phyloP scores from a whole-genome alignment of 352 stramenopile species.

The Phytopythium oedochilum region DNA sequence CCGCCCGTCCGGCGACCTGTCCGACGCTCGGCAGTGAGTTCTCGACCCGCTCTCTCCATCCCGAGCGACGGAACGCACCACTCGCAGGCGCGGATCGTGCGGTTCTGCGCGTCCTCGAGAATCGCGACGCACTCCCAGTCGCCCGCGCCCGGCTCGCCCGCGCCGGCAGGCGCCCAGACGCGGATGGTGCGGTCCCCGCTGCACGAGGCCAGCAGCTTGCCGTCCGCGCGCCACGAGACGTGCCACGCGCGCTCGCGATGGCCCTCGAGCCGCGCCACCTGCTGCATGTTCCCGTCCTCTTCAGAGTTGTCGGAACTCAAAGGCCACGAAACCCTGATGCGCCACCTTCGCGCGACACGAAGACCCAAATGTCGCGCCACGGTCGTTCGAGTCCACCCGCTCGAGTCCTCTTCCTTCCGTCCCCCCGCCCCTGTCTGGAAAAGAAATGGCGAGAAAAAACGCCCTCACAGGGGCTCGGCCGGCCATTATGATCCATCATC shows the following conservation, averaged over 20 bases:
- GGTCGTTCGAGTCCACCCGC: slow-evolving; percentile 1
- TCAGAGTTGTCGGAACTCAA: no score
- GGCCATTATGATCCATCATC: slow-evolving; percentile 7
- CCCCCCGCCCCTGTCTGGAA: background rate
- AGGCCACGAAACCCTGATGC: no score
- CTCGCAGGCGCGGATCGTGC: slow-evolving; percentile 93
- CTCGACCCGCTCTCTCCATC: no score
- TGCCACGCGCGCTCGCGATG: slow-evolving; percentile 91
- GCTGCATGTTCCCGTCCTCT: slow-evolving; percentile 17
- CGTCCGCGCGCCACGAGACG: slow-evolving; percentile 86
- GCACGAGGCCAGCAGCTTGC: slow-evolving; percentile 86
- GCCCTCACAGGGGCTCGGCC: background rate
- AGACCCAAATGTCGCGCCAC: background rate
- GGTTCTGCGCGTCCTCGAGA: slow-evolving; percentile 91
- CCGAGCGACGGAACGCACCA: slow-evolving; percentile 71
- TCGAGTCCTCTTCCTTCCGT: background rate
- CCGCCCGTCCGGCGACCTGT: slow-evolving; percentile 71
- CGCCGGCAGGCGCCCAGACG: slow-evolving; percentile 54
- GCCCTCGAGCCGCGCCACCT: slow-evolving; percentile 65
- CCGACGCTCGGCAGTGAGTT: no score
- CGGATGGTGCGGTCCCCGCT: slow-evolving; percentile 88
- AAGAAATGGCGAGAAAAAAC: slow-evolving; percentile 10
- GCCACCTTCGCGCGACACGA: slow-evolving; percentile 6
- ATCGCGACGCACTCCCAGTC: slow-evolving; percentile 90
- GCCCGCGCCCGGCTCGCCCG: slow-evolving; percentile 6